Evolutionary conservation across 306 rosid species (phyloP).

Genomic region (Styphnolobium japonicum): DNA sequence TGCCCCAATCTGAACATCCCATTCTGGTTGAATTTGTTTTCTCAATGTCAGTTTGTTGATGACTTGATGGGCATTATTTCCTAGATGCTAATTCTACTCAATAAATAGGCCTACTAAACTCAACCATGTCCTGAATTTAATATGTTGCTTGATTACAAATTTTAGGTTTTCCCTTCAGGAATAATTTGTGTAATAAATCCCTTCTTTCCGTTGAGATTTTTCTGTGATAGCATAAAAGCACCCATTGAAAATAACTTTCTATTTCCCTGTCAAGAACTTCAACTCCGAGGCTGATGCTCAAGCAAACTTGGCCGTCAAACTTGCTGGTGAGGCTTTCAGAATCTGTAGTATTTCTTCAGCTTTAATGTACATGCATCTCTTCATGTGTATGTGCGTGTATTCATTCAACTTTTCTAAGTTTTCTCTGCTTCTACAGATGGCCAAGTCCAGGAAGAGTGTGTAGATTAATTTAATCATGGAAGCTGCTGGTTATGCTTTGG

Average conservation of each 20-base stretch:
- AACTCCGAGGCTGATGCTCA: slow-evolving; percentile 90
- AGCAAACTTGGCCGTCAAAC: slow-evolving; percentile 77
- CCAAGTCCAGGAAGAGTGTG: slow-evolving; percentile 59
- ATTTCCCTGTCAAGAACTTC: slow-evolving; percentile 44
- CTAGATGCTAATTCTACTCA: background rate
- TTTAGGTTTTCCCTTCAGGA: background rate
- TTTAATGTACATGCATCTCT: background rate
- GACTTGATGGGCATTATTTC: slow-evolving; percentile 15
- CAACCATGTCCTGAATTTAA: background rate
- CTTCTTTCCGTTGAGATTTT: background rate
- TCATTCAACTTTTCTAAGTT: background rate
- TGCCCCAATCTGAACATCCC: background rate
- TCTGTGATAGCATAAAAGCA: background rate
- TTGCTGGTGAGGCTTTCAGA: slow-evolving; percentile 60
- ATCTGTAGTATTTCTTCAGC: background rate
- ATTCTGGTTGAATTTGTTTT: background rate
- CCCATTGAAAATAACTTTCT: slow-evolving; percentile 11
- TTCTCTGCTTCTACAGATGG: slow-evolving; percentile 60
- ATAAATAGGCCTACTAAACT: background rate
- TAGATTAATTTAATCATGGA: slow-evolving; percentile 18
- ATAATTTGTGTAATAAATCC: background rate
- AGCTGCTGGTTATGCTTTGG: slow-evolving; percentile 18
- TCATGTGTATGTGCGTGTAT: background rate
- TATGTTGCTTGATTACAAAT: background rate
- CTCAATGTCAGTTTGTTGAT: background rate